Evolutionary conservation across 345 rosid species (phyloP).

Genomic region (Pseudoturritis turrita): DNA sequence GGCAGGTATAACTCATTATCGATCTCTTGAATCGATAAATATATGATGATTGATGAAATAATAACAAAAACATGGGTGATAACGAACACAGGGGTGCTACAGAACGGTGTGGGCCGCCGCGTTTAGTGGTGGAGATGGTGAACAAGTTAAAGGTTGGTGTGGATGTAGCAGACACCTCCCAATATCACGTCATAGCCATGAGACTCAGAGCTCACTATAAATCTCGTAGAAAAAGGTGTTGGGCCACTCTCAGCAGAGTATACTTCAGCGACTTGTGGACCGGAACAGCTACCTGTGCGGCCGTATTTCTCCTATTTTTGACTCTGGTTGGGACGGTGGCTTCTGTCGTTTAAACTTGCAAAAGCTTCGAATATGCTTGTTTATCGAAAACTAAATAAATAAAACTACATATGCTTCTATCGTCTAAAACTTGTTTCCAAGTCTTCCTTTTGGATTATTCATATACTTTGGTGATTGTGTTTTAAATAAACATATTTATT

Average conservation of each 20-base stretch:
- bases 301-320: background rate
- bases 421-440: background rate
- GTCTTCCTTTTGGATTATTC: background rate
- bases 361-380: background rate
- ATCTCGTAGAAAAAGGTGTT: background rate
- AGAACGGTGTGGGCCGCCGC: background rate
- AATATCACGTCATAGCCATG: background rate
- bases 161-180: background rate
- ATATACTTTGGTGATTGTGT: background rate
- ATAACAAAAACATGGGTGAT: background rate
- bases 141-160: background rate
- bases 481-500: too few relatives aligned
- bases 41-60: background rate
- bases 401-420: background rate
- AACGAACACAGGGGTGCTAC: background rate
- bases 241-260: background rate
- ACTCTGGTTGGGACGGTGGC: background rate
- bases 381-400: background rate
- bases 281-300: background rate
- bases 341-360: background rate
- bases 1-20: background rate
- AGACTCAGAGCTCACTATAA: background rate
- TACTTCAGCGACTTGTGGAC: slow-evolving; percentile 9
- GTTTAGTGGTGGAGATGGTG: background rate
- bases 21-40: background rate